A percentile compares a stretch with the other conserved stretches of the same genome.
phyloP scores from a whole-genome alignment of 768 basidiomycete genomes.

The Tylopilus plumbeoviolaceoides region DNA sequence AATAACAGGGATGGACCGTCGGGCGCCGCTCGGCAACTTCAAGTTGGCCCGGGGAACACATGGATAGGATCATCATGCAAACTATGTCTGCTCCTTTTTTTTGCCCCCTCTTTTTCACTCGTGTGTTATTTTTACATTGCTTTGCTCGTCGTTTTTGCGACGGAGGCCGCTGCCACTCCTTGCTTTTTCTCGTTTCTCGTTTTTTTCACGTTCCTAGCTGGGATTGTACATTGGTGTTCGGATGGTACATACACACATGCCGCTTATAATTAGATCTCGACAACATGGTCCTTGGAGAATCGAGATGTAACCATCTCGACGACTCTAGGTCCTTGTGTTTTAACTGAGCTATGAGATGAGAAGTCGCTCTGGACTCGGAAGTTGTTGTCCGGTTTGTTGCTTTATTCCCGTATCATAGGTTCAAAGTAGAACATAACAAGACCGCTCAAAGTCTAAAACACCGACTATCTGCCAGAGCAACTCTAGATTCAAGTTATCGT shows the following conservation, averaged over 20 bases:
- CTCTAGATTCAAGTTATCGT: no score
- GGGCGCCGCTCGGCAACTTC: not conserved
- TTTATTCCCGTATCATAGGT: no score
- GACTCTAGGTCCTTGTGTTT: no score
- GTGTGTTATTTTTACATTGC: not conserved
- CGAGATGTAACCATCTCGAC: no score
- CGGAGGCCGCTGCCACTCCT: slow-evolving; percentile 1
- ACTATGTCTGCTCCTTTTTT: not conserved
- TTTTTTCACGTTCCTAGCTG: not conserved
- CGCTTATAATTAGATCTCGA: not conserved
- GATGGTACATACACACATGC: slow-evolving; percentile 10
- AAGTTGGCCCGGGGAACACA: no score
- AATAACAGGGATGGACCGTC: not conserved
- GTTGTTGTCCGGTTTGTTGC: no score
- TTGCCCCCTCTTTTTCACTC: not conserved
- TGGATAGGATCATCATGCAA: not conserved
- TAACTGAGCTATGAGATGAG: no score
- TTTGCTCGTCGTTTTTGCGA: not conserved
- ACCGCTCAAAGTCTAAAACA: no score
- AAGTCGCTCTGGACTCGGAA: no score
- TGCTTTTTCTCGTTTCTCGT: not conserved
- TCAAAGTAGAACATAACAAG: no score
- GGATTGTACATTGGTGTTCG: slow-evolving; percentile 7
- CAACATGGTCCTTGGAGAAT: no score
- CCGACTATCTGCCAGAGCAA: no score